These are phyloP conservation scores for Aleurites moluccanus DNA, from an alignment of 441 rosid species.

Conservation along the genomic window DNA sequence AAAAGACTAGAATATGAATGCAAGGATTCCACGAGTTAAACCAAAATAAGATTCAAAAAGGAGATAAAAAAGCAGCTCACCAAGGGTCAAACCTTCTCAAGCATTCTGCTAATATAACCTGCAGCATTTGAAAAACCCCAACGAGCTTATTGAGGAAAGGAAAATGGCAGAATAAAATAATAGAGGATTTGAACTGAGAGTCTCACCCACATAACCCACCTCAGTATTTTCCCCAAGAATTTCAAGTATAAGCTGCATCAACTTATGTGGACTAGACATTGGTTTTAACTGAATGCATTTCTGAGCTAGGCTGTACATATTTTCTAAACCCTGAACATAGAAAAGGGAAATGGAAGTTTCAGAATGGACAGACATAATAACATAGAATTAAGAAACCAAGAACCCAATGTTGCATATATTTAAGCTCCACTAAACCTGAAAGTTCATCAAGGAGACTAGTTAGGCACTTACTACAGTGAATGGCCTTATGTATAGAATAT, in stretches of 20 bases:
- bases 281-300: conserved; percentile 82
- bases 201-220: conserved; percentile 42
- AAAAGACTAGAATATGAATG: background rate
- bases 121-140: conserved; percentile 34
- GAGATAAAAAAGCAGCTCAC: conserved; percentile 43
- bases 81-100: conserved; percentile 91
- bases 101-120: conserved; percentile 94
- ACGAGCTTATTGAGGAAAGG: conserved; percentile 10
- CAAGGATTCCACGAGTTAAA: conserved; percentile 1
- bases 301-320: conserved; percentile 80
- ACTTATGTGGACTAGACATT: conserved; percentile 56
- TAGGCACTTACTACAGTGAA: conserved; percentile 60
- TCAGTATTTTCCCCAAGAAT: conserved; percentile 90
- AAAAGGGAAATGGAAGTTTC: conserved; percentile 19
- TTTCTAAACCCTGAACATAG: conserved; percentile 74
- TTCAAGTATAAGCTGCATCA: conserved; percentile 68
- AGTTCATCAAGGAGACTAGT: conserved; percentile 1
- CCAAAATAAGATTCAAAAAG: background rate
- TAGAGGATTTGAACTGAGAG: background rate
- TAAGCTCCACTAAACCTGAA: background rate
- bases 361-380: background rate
- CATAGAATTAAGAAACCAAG: conserved; percentile 1
- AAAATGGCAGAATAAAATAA: conserved; percentile 12
- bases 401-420: background rate
- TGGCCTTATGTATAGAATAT: conserved; percentile 75